phyloP scores from a whole-genome alignment of 768 basidiomycete genomes.

The Suillus clintonianus region DNA sequence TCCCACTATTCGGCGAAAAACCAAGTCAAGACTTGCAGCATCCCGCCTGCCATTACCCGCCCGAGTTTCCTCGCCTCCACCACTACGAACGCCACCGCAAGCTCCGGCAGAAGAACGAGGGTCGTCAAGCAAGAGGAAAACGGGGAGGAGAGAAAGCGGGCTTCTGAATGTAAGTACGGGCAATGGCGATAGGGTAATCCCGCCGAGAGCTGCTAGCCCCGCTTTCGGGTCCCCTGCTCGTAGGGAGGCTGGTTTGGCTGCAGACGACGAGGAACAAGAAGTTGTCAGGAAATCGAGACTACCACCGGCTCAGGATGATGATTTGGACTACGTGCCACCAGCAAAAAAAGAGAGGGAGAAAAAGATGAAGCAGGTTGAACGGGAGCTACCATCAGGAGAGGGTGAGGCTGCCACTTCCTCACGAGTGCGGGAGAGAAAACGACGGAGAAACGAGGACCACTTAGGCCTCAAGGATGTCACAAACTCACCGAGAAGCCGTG shows the following conservation, averaged over 20 bases:
- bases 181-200: conserved; percentile 38
- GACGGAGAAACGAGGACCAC: conserved; percentile 39
- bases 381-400: conserved; percentile 22
- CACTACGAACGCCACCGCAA: conserved; percentile 33
- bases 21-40: conserved; percentile 49
- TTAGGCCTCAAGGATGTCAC: conserved; percentile 62
- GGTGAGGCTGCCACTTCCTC: conserved; percentile 19
- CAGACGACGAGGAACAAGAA: conserved; percentile 56
- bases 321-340: conserved; percentile 17
- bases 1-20: conserved; percentile 42
- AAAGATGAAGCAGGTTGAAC: conserved; percentile 21
- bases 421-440: conserved; percentile 41
- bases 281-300: conserved; percentile 21
- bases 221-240: conserved; percentile 66
- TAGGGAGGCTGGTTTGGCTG: conserved; percentile 54
- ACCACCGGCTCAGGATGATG: conserved; percentile 18
- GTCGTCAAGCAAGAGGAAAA: conserved; percentile 29
- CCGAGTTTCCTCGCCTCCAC: conserved; percentile 42
- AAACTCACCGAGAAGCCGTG: conserved; percentile 49
- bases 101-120: conserved; percentile 36
- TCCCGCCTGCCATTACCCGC: conserved; percentile 52
- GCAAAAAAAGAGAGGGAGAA: conserved; percentile 48
- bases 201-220: conserved; percentile 64
- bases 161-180: conserved; percentile 47
- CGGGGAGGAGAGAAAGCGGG: conserved; percentile 47